Conservation (phyloP, 225 moss, liverwort and hornwort species). For the Marchantia paleacea region DNA sequence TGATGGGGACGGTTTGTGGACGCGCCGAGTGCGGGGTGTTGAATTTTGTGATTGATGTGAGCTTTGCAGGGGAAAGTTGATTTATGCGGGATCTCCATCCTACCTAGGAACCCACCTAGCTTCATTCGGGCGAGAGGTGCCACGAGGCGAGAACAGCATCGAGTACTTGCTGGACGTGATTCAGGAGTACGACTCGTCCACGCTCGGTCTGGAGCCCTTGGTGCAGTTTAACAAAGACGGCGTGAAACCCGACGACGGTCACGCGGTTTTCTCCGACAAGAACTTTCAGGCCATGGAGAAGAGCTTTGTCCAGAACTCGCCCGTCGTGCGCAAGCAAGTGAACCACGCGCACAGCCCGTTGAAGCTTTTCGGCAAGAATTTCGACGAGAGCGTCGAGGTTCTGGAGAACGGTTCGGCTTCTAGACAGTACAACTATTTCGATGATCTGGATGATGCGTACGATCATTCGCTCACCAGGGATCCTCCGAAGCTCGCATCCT, state of each 20-base stretch:
- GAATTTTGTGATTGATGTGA: background rate
- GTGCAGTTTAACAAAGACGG: constrained; percentile 30
- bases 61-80: background rate
- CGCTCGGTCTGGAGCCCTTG: constrained; percentile 25
- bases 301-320: background rate
- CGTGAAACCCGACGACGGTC: background rate
- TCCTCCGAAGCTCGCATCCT: constrained; percentile 8
- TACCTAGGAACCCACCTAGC: constrained; percentile 15
- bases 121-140: constrained; percentile 22
- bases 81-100: constrained; percentile 26
- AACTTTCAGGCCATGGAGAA: constrained; percentile 1
- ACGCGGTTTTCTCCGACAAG: background rate
- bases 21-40: too few species aligned
- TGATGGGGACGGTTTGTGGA: too few species aligned
- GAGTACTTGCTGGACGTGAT: constrained; percentile 31
- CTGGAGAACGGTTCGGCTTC: constrained; percentile 8
- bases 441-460: constrained; percentile 16
- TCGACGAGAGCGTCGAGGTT: background rate
- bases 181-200: constrained; percentile 24
- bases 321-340: background rate
- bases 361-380: background rate
- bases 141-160: constrained; percentile 17
- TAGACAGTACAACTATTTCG: background rate
- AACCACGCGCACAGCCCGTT: constrained; percentile 1
- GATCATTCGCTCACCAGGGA: constrained; percentile 16